Evolutionary conservation across 139 green algal species (phyloP).

Genomic region (Nannochloris sp.): DNA sequence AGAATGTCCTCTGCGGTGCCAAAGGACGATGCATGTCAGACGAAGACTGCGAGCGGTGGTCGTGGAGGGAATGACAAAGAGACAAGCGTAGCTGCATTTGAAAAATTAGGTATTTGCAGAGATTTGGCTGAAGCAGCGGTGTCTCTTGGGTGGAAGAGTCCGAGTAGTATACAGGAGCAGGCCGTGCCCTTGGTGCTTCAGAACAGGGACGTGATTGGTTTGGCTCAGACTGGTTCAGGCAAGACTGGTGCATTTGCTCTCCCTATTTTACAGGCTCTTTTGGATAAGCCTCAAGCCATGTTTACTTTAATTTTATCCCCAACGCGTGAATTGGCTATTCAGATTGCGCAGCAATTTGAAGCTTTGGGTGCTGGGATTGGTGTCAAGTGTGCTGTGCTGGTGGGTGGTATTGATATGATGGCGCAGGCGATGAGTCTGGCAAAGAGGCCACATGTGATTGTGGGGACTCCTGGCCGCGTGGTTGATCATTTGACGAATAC

Average conservation of each 20-base stretch:
- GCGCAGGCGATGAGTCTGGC: slow-evolving; percentile 81
- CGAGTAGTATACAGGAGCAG: slow-evolving; percentile 75
- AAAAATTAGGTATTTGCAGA: slow-evolving; percentile 66
- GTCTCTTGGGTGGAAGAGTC: slow-evolving; percentile 70
- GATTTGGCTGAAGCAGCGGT: slow-evolving; percentile 74
- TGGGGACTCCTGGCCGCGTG: slow-evolving; percentile 90
- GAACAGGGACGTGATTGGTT: slow-evolving; percentile 87
- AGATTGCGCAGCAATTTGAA: slow-evolving; percentile 98
- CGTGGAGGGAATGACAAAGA: slow-evolving; percentile 12
- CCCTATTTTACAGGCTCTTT: slow-evolving; percentile 86
- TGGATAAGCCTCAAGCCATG: slow-evolving; percentile 82
- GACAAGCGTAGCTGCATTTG: slow-evolving; percentile 41
- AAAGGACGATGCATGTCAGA: not conserved
- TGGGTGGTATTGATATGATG: slow-evolving; percentile 99
- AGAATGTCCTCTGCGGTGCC: not conserved
- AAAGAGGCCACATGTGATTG: slow-evolving; percentile 87
- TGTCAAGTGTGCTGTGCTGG: slow-evolving; percentile 76
- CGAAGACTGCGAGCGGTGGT: not conserved
- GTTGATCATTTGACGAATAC: slow-evolving; percentile 99
- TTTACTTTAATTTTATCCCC: slow-evolving; percentile 92
- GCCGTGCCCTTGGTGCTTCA: slow-evolving; percentile 75
- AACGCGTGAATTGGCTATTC: slow-evolving; percentile 95
- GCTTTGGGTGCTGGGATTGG: slow-evolving; percentile 83
- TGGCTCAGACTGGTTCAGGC: slow-evolving; percentile 94
- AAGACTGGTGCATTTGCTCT: slow-evolving; percentile 97